Evolutionary conservation across 305 asterid genomes (phyloP).

Genomic region (Coffea humblotiana): DNA sequence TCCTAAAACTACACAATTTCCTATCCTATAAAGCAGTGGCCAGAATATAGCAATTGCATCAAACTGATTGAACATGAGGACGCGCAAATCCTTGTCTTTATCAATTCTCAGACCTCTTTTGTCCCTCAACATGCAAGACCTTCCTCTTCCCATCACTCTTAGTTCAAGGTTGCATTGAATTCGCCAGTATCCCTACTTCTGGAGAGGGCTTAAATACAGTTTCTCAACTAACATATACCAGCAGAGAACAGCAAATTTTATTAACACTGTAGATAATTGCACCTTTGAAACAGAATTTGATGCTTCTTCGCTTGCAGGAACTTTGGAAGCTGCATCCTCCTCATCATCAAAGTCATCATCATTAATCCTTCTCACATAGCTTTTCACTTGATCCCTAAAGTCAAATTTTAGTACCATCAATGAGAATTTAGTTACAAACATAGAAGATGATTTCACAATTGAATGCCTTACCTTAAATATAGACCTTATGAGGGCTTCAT

Average conservation of each 20-base stretch:
- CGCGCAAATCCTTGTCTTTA: not conserved
- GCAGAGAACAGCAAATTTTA: not conserved
- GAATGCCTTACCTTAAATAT: slow-evolving; percentile 42
- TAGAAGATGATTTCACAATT: not conserved
- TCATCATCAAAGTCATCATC: slow-evolving; percentile 58
- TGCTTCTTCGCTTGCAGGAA: slow-evolving; percentile 4
- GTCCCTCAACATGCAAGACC: too few species aligned
- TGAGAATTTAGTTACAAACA: not conserved
- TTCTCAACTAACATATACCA: not conserved
- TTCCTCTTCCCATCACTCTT: not conserved
- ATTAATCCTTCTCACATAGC: slow-evolving; percentile 46
- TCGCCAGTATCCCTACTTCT: not conserved
- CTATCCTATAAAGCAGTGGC: not conserved
- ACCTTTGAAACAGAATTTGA: slow-evolving; percentile 45
- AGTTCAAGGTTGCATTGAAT: not conserved
- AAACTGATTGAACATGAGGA: not conserved
- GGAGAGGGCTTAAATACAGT: too few species aligned
- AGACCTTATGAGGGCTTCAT: slow-evolving; percentile 64
- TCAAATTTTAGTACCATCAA: not conserved
- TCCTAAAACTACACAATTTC: not conserved
- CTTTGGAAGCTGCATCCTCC: slow-evolving; percentile 27
- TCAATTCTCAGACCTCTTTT: not conserved
- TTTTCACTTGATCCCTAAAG: slow-evolving; percentile 48
- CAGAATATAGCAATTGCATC: not conserved
- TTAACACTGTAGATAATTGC: not conserved